Evolutionary conservation across 2,329 filamentous ascomycete genomes (phyloP).

Genomic region (Phyllosticta citribraziliensis): DNA sequence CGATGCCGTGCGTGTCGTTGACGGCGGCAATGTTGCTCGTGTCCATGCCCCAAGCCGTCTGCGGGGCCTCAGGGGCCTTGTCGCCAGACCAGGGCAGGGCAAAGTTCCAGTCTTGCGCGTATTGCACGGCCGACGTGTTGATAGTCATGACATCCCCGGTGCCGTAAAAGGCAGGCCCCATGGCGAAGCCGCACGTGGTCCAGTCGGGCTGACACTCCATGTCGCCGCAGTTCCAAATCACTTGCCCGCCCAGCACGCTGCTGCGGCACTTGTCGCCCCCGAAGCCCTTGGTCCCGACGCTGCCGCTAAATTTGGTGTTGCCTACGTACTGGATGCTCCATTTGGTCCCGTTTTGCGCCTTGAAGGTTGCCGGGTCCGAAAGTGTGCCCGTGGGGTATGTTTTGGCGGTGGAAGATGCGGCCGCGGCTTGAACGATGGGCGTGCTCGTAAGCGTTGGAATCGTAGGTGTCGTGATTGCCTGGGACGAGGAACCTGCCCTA

Average conservation of each 20-base stretch:
- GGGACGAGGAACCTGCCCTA: background rate
- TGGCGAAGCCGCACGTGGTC: constrained; percentile 1
- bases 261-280: constrained; percentile 9
- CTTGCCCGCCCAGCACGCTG: background rate
- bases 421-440: background rate
- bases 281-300: background rate
- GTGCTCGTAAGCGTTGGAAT: background rate
- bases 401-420: background rate
- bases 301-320: constrained; percentile 1
- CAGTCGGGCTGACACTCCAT: constrained; percentile 1
- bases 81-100: constrained; percentile 4
- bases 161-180: constrained; percentile 9
- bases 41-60: constrained; percentile 8
- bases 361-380: background rate
- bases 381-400: background rate
- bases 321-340: constrained; percentile 5
- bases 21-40: constrained; percentile 2
- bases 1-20: constrained; percentile 5
- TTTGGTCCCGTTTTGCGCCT: constrained; percentile 2
- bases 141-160: constrained; percentile 2
- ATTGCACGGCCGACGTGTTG: background rate
- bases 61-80: background rate
- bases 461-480: background rate
- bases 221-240: constrained; percentile 10
- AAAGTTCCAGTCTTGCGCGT: background rate